A percentile compares a stretch with the other conserved stretches of the same genome.
phyloP scores from a whole-genome alignment of 2,329 filamentous ascomycete genomes.

The Hypoxylon sp. region DNA sequence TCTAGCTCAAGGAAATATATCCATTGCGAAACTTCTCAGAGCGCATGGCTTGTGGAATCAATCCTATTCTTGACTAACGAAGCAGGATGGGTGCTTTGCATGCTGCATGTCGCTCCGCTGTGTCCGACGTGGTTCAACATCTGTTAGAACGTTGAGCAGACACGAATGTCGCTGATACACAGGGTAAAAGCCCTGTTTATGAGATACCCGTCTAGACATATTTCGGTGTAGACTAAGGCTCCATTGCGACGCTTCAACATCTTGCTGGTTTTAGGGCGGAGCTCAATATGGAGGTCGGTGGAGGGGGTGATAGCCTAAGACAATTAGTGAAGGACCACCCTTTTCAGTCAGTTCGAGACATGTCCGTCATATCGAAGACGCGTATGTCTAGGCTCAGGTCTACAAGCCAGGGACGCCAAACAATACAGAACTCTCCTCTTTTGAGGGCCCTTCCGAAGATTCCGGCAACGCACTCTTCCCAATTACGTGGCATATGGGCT shows the following conservation, averaged over 20 bases:
- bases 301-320: background rate
- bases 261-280: conserved; percentile 12
- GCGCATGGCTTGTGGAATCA: background rate
- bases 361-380: background rate
- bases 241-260: background rate
- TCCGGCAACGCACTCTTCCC: background rate
- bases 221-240: background rate
- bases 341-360: background rate
- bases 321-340: conserved; percentile 1
- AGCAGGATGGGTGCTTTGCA: conserved; percentile 14
- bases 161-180: background rate
- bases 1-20: conserved; percentile 2
- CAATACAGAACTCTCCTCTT: background rate
- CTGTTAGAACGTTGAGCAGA: background rate
- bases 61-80: conserved; percentile 5
- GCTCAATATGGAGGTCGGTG: background rate
- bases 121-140: background rate
- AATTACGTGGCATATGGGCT: background rate
- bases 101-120: conserved; percentile 9
- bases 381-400: background rate
- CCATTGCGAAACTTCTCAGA: conserved; percentile 2
- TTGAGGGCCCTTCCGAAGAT: background rate
- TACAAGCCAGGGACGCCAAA: background rate
- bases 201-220: conserved; percentile 5
- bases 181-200: conserved; percentile 1